These are phyloP conservation scores for Xylariaceae sp. DNA, from an alignment of 2,329 filamentous ascomycete genomes.

Conservation along the genomic window DNA sequence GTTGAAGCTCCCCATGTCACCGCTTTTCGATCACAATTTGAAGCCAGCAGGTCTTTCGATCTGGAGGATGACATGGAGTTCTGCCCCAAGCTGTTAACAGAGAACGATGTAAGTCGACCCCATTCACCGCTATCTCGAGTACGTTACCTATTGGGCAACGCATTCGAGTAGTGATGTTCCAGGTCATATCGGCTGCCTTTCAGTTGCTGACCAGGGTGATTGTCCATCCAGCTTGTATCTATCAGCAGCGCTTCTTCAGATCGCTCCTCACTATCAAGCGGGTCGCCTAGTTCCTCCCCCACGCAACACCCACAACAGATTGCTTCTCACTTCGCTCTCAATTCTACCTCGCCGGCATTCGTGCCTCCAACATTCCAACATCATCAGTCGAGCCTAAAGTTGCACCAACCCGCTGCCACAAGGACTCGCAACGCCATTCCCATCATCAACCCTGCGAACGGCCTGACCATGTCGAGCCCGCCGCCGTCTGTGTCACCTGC, in stretches of 20 bases:
- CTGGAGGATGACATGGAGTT: slow-evolving; percentile 96
- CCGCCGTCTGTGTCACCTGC: slow-evolving; percentile 73
- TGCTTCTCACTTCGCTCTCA: slow-evolving; percentile 77
- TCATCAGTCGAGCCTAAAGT: slow-evolving; percentile 73
- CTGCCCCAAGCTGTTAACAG: slow-evolving; percentile 89
- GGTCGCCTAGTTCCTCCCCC: slow-evolving; percentile 90
- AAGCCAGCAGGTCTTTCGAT: slow-evolving; percentile 92
- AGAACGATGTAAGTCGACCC: slow-evolving; percentile 79
- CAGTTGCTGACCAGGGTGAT: slow-evolving; percentile 31
- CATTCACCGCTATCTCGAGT: slow-evolving; percentile 3
- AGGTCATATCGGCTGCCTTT: background rate
- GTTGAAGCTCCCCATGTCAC: slow-evolving; percentile 74
- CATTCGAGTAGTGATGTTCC: background rate
- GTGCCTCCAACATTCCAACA: slow-evolving; percentile 70
- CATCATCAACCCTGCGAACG: slow-evolving; percentile 94
- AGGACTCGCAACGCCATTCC: slow-evolving; percentile 94
- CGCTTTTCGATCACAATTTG: slow-evolving; percentile 85
- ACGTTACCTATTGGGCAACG: slow-evolving; percentile 1
- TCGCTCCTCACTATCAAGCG: slow-evolving; percentile 92
- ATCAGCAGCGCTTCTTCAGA: slow-evolving; percentile 91
- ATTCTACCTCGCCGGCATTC: slow-evolving; percentile 70
- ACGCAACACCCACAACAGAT: slow-evolving; percentile 85
- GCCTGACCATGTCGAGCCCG: slow-evolving; percentile 86
- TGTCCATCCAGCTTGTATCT: slow-evolving; percentile 74
- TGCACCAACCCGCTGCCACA: slow-evolving; percentile 89